Percentiles rank a stretch among this genome's conserved stretches.
phyloP scores from a whole-genome alignment of 306 rosid genomes.

The Citrullus amarus region DNA sequence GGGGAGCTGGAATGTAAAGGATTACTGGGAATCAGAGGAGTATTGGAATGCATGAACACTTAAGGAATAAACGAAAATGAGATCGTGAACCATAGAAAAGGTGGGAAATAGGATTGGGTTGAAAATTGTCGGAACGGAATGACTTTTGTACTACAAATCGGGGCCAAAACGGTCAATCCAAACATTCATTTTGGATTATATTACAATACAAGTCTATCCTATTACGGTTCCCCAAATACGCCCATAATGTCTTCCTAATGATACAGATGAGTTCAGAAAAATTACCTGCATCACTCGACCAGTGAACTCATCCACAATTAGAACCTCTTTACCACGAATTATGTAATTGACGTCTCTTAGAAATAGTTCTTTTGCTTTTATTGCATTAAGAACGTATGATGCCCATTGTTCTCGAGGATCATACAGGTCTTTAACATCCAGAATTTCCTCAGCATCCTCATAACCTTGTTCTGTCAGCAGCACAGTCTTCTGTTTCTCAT shows the following conservation, averaged over 20 bases:
- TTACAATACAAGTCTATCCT: too few species aligned
- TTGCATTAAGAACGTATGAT: conserved; percentile 78
- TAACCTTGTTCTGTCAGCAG: conserved; percentile 90
- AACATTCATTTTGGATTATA: too few species aligned
- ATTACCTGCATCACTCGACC: conserved; percentile 98
- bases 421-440: conserved; percentile 77
- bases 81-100: too few species aligned
- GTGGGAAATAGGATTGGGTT: too few species aligned
- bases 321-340: conserved; percentile 82
- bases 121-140: too few species aligned
- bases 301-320: conserved; percentile 93
- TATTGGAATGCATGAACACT: too few species aligned
- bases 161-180: too few species aligned
- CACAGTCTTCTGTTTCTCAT: conserved; percentile 82
- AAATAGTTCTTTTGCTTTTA: conserved; percentile 90
- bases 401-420: conserved; percentile 99
- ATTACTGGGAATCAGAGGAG: too few species aligned
- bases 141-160: too few species aligned
- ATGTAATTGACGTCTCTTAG: conserved; percentile 89
- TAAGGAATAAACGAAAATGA: too few species aligned
- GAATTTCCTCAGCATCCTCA: conserved; percentile 94
- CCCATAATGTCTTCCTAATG: not conserved
- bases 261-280: not conserved
- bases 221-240: too few species aligned
- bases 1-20: too few species aligned